A percentile compares a stretch with the other conserved stretches of the same genome.
phyloP scores from a whole-genome alignment of 2,329 filamentous ascomycete genomes.

The Aureobasidium sp. region DNA sequence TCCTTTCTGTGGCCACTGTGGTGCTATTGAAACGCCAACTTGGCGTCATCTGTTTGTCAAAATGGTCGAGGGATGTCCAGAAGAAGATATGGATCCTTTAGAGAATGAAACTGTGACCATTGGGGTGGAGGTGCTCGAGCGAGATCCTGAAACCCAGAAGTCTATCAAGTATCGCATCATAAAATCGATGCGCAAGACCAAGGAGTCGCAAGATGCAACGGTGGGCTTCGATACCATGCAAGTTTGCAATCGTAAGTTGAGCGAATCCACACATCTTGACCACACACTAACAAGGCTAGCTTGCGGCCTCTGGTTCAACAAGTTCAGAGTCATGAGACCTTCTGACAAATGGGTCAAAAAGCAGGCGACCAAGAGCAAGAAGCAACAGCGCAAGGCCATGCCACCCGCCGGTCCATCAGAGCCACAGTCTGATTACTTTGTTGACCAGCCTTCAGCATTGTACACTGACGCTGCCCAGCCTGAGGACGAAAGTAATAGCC shows the following conservation, averaged over 20 bases:
- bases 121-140: conserved; percentile 61
- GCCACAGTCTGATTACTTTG: conserved; percentile 17
- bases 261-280: not conserved
- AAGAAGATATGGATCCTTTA: conserved; percentile 62
- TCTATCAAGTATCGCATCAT: conserved; percentile 64
- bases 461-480: conserved; percentile 18
- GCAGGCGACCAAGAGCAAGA: conserved; percentile 25
- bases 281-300: conserved; percentile 38
- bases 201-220: conserved; percentile 20
- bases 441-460: conserved; percentile 16
- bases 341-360: conserved; percentile 62
- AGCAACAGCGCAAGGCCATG: conserved; percentile 24
- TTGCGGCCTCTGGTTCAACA: conserved; percentile 90
- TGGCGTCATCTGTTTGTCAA: conserved; percentile 94
- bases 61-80: conserved; percentile 61
- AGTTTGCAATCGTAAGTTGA: conserved; percentile 75
- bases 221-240: conserved; percentile 60
- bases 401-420: conserved; percentile 12
- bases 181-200: conserved; percentile 65
- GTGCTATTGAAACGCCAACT: conserved; percentile 89
- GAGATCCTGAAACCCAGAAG: conserved; percentile 52
- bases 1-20: conserved; percentile 85
- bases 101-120: conserved; percentile 67
- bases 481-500: conserved; percentile 13
- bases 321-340: conserved; percentile 78